Base-by-base conservation (phyloP, 192 early-diverging fungal genomes). In the Piromyces finnis region DNA sequence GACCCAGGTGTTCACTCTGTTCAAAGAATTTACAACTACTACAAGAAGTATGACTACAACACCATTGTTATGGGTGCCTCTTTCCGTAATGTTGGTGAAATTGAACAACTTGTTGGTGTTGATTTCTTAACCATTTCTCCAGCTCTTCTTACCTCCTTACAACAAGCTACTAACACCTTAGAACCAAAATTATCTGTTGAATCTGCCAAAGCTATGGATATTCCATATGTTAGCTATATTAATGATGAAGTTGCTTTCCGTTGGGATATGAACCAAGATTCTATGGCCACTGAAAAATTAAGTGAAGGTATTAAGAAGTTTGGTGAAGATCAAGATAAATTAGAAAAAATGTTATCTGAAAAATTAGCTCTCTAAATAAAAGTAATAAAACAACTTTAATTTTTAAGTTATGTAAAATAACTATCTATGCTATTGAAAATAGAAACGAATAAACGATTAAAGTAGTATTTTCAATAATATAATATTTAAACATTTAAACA, bases 1-100 rank as follows among this genome's bases (percentile, higher is more conserved):
- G 97, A 99, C 87, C 97, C 97, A 41, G 97, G 97, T 82, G 97
- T 99, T 35, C 77, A 88, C 78, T 97, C 95, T 32, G 97, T 99
- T 35, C 86, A 88, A 88, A 85, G 89, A 83, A 99, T 99, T 86
- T 99, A 97, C 92, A 97, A 97, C 90, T 99, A 99, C 91, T 98
- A 99, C 94, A 98, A 98, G 89, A 92, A 94, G 86, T 89, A 93
- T 87, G 94, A 91, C 79, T 98, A 99, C 91, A 93, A 96, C 81
- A 99, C 97, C 84, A 98, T 99, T 84, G 96, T 99, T 80, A 99
- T 99, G 97, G 97, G 97, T 77, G 97, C 97, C 35, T 96, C 95
- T 37, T 99, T 99, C 95, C 93, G 97, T 83, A 97, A 97, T 89
- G 91, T 89, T 36, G 95, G 94, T 79, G 97, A 99, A 86, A 99